phyloP scores from a whole-genome alignment of 805 yeast species.

The Alloascoidea hylecoeti region DNA sequence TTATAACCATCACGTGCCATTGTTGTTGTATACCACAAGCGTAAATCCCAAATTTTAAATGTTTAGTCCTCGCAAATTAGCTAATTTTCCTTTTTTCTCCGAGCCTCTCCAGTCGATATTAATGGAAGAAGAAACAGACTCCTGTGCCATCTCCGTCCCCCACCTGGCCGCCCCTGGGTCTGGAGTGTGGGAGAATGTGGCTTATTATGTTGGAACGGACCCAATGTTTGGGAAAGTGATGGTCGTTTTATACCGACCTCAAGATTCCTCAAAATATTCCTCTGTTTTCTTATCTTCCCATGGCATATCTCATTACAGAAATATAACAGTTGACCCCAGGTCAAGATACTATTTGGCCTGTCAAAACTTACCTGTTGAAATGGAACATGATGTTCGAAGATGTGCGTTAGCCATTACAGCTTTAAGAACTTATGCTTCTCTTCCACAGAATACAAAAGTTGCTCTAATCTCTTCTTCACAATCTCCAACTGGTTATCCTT shows the following conservation, averaged over 20 bases:
- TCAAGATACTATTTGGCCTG: slow-evolving; percentile 75
- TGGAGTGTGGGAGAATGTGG: too few species aligned
- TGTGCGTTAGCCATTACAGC: slow-evolving; percentile 65
- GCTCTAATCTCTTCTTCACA: slow-evolving; percentile 2
- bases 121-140: too few species aligned
- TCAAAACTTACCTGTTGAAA: slow-evolving; percentile 39
- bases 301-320: slow-evolving; percentile 48
- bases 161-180: too few species aligned
- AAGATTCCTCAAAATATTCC: neutral
- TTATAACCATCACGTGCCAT: too few species aligned
- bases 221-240: neutral
- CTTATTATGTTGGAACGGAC: neutral
- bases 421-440: slow-evolving; percentile 48
- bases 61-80: too few species aligned
- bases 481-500: slow-evolving; percentile 25
- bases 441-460: slow-evolving; percentile 22
- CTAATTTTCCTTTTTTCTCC: too few species aligned
- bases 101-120: too few species aligned
- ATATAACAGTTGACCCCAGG: slow-evolving; percentile 38
- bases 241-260: slow-evolving; percentile 1
- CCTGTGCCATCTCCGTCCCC: too few species aligned
- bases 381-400: slow-evolving; percentile 44
- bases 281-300: slow-evolving; percentile 14
- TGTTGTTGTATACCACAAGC: too few species aligned
- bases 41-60: too few species aligned